Evolutionary conservation across 2,329 filamentous ascomycete species (phyloP).

Genomic region (Trichophyton schoenleinii): DNA sequence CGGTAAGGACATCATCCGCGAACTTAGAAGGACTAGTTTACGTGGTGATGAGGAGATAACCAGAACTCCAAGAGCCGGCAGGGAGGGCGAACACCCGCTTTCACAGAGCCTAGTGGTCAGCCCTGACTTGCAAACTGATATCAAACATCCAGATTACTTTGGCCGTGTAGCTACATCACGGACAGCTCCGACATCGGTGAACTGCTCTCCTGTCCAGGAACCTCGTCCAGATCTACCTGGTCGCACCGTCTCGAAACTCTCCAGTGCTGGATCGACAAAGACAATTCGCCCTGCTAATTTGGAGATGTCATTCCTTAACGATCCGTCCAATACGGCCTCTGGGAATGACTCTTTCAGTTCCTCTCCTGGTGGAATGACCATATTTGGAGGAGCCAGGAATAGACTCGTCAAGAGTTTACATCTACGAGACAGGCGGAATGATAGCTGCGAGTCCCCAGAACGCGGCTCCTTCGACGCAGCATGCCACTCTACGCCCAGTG

Average conservation of each 20-base stretch:
- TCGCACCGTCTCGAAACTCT: conserved; percentile 32
- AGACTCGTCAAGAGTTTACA: conserved; percentile 25
- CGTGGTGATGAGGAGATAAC: conserved; percentile 44
- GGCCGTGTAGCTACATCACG: conserved; percentile 6
- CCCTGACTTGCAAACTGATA: conserved; percentile 39
- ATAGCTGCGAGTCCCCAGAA: conserved; percentile 25
- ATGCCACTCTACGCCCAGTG: conserved; percentile 30
- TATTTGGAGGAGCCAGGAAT: conserved; percentile 31
- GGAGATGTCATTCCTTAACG: conserved; percentile 13
- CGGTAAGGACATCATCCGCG: conserved; percentile 39
- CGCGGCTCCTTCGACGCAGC: conserved; percentile 25
- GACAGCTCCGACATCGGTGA: conserved; percentile 7
- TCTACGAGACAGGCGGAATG: conserved; percentile 27
- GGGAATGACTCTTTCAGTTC: conserved; percentile 21
- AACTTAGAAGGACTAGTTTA: conserved; percentile 43
- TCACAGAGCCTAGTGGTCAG: conserved; percentile 62
- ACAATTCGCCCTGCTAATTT: conserved; percentile 29
- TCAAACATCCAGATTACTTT: conserved; percentile 26
- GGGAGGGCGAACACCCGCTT: conserved; percentile 56
- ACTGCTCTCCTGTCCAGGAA: conserved; percentile 17
- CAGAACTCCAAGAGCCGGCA: conserved; percentile 37
- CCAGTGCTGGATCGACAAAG: conserved; percentile 36
- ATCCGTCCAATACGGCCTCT: background rate
- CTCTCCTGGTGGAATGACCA: conserved; percentile 23
- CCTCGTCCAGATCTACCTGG: conserved; percentile 28